Evolutionary conservation across 257 asterid genomes (phyloP).

Genomic region (Nicotiana paniculata): DNA sequence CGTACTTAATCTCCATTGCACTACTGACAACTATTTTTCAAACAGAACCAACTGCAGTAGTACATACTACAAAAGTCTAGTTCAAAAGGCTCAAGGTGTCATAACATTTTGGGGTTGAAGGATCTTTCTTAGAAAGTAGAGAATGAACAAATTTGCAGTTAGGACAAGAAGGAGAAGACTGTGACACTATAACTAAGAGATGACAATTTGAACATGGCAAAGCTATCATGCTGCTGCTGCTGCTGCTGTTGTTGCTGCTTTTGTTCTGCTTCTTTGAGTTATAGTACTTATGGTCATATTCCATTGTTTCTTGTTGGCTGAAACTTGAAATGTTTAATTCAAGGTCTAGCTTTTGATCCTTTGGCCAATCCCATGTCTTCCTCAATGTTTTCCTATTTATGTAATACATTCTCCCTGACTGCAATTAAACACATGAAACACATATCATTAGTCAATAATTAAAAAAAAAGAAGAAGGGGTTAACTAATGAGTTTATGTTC

Average conservation of each 20-base stretch:
- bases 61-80: background rate
- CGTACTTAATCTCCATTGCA: background rate
- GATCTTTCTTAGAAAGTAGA: slow-evolving; percentile 7
- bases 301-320: background rate
- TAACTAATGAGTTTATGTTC: background rate
- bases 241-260: background rate
- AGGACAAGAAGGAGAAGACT: slow-evolving; percentile 51
- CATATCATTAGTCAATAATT: background rate
- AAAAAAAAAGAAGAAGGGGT: background rate
- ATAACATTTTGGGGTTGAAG: background rate
- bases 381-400: slow-evolving; percentile 37
- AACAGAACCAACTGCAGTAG: background rate
- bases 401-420: slow-evolving; percentile 56
- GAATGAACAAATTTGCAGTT: slow-evolving; percentile 57
- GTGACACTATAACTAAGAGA: slow-evolving; percentile 46
- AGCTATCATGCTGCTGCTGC: slow-evolving; percentile 29
- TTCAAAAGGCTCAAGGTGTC: slow-evolving; percentile 7
- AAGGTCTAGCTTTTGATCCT: slow-evolving; percentile 39
- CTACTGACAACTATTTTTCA: background rate
- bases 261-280: slow-evolving; percentile 4
- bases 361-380: slow-evolving; percentile 46
- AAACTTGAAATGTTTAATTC: slow-evolving; percentile 40
- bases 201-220: slow-evolving; percentile 56
- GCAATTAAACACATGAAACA: background rate
- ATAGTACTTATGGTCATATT: background rate